Evolutionary conservation across 2,329 filamentous ascomycete genomes (phyloP).

Genomic region (Epicoccum nigrum): DNA sequence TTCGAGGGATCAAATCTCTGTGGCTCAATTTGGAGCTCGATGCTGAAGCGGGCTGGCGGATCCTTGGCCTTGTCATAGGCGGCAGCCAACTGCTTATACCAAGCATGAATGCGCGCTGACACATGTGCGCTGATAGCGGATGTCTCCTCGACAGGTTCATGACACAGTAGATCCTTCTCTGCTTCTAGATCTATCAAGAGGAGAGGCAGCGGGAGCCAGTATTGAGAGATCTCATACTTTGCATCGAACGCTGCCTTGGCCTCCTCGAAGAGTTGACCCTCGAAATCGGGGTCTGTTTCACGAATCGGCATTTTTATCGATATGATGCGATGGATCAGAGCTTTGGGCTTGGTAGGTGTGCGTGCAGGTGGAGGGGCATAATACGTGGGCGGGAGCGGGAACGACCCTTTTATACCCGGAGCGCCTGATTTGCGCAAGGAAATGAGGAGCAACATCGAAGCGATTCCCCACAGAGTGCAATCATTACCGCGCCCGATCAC

Average conservation of each 20-base stretch:
- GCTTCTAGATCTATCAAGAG: too few relatives aligned
- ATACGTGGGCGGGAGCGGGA: too few relatives aligned
- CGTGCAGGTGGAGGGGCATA: too few relatives aligned
- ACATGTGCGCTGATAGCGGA: conserved; percentile 15
- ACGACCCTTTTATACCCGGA: too few relatives aligned
- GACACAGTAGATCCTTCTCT: conserved; percentile 10
- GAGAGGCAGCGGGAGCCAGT: conserved; percentile 18
- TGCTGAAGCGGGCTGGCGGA: conserved; percentile 15
- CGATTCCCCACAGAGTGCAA: too few relatives aligned
- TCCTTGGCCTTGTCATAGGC: conserved; percentile 6
- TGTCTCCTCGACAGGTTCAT: conserved; percentile 20
- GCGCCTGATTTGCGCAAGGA: too few relatives aligned
- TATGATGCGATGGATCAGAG: too few relatives aligned
- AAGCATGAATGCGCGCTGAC: conserved; percentile 15
- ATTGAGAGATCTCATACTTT: conserved; percentile 15
- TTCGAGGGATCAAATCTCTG: conserved; percentile 14
- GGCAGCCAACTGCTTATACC: conserved; percentile 13
- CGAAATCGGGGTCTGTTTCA: conserved; percentile 17
- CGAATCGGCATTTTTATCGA: conserved; percentile 16
- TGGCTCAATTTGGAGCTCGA: conserved; percentile 11
- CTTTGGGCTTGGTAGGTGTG: too few relatives aligned
- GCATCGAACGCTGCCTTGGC: conserved; percentile 17
- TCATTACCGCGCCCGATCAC: too few relatives aligned
- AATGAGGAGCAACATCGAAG: too few relatives aligned
- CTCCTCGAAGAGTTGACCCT: conserved; percentile 15